These are phyloP conservation scores for Phytophthora citrophthora DNA, from an alignment of 352 stramenopile genomes.

Conservation along the genomic window DNA sequence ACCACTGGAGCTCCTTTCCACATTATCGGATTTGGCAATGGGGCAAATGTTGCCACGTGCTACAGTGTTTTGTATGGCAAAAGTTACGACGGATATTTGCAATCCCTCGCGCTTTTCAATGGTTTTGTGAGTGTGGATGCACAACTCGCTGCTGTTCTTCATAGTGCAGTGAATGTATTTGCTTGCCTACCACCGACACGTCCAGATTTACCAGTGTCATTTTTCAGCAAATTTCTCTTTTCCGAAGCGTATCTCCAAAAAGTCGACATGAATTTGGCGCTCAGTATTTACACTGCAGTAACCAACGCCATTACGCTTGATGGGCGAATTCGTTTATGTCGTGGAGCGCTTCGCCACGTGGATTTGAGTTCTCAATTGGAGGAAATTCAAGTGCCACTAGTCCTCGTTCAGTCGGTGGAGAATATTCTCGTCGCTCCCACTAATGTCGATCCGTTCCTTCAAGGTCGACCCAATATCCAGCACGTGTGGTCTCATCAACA, in stretches of 20 bases:
- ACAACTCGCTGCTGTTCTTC: constrained; percentile 78
- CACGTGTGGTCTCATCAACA: constrained; percentile 86
- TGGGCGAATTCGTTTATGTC: constrained; percentile 81
- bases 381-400: constrained; percentile 72
- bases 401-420: constrained; percentile 90
- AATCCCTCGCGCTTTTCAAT: constrained; percentile 86
- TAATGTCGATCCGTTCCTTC: constrained; percentile 92
- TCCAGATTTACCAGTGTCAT: constrained; percentile 88
- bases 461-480: constrained; percentile 69
- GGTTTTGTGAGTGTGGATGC: constrained; percentile 82
- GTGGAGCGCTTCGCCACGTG: constrained; percentile 78
- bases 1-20: constrained; percentile 81
- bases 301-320: constrained; percentile 92
- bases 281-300: constrained; percentile 94
- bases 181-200: constrained; percentile 76
- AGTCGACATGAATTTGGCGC: constrained; percentile 86
- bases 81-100: constrained; percentile 54
- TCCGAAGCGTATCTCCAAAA: constrained; percentile 88
- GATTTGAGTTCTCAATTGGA: constrained; percentile 66
- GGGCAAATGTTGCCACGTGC: constrained; percentile 80
- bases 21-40: constrained; percentile 90
- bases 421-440: constrained; percentile 86
- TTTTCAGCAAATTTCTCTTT: constrained; percentile 93
- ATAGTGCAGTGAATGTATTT: constrained; percentile 87
- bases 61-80: constrained; percentile 67